phyloP scores from a whole-genome alignment of 164 flowering plant genomes.

The Dillenia suffruticosa region DNA sequence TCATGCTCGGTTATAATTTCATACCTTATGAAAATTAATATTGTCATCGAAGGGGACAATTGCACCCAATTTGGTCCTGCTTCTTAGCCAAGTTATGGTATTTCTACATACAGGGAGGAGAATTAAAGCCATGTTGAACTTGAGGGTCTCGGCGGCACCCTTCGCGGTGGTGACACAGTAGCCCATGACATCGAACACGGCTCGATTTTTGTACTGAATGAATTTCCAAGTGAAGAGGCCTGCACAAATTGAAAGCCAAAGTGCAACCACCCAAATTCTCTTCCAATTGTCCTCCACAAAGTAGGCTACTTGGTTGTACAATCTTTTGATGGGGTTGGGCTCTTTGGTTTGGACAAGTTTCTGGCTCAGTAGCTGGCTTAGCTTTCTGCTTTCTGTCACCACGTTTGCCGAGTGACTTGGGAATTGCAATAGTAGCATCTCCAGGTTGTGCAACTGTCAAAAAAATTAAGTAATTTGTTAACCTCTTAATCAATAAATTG shows the following conservation, averaged over 20 bases:
- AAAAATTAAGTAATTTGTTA: background rate
- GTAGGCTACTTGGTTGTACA: conserved; percentile 18
- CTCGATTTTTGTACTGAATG: conserved; percentile 50
- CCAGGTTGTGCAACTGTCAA: conserved; percentile 43
- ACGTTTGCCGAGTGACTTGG: conserved; percentile 31
- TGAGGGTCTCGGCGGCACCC: conserved; percentile 69
- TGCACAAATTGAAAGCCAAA: conserved; percentile 51
- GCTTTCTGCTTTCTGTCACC: conserved; percentile 27
- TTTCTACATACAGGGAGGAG: conserved; percentile 67
- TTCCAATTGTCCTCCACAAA: conserved; percentile 67
- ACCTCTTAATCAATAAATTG: too few relatives aligned
- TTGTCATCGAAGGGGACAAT: conserved; percentile 73
- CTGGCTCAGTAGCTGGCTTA: conserved; percentile 53
- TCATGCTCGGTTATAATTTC: background rate
- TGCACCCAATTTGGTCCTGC: conserved; percentile 44
- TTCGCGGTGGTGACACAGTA: conserved; percentile 63
- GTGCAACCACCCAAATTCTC: conserved; percentile 54
- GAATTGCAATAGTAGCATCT: conserved; percentile 51
- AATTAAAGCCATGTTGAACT: conserved; percentile 78
- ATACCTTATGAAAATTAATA: conserved; percentile 75
- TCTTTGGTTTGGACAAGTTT: conserved; percentile 47
- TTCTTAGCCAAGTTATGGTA: conserved; percentile 67
- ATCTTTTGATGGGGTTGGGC: conserved; percentile 34
- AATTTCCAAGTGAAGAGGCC: conserved; percentile 69
- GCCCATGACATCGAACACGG: conserved; percentile 66